phyloP scores from a whole-genome alignment of 345 rosid genomes.

The Cardamine resedifolia region DNA sequence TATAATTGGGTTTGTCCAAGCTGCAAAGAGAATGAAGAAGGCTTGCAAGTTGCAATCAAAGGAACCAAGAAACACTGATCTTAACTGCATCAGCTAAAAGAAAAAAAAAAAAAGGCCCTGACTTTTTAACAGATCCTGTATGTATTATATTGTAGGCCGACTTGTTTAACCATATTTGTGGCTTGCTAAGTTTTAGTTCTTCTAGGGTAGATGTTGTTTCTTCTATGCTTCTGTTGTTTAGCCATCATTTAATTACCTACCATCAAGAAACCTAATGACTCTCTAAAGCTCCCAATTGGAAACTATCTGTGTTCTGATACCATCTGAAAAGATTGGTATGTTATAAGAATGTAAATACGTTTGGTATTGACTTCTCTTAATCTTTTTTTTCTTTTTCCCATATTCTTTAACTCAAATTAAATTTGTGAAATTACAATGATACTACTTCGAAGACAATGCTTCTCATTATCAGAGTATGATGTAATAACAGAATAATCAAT shows the following conservation, averaged over 20 bases:
- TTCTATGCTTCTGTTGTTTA: conserved; percentile 28
- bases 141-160: conserved; percentile 7
- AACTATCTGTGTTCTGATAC: conserved; percentile 3
- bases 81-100: conserved; percentile 41
- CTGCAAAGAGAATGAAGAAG: conserved; percentile 84
- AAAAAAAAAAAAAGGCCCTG: not conserved
- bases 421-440: not conserved
- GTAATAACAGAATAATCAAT: not conserved
- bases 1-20: conserved; percentile 86
- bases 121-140: conserved; percentile 23
- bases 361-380: not conserved
- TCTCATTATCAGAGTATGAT: not conserved
- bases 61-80: conserved; percentile 36
- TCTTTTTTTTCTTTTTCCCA: not conserved
- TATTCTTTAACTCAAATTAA: not conserved
- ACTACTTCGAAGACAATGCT: not conserved
- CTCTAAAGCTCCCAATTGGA: conserved; percentile 24
- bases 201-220: conserved; percentile 29
- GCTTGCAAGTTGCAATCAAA: conserved; percentile 49
- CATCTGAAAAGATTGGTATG: not conserved
- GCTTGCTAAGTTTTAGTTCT: conserved; percentile 29
- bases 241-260: conserved; percentile 37
- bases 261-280: conserved; percentile 19
- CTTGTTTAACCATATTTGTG: conserved; percentile 32
- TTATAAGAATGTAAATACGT: conserved; percentile 31